A percentile compares a stretch with the other conserved stretches of the same genome.
Conservation (phyloP, 352 stramenopile species). For the Achlya hypogyna region DNA sequence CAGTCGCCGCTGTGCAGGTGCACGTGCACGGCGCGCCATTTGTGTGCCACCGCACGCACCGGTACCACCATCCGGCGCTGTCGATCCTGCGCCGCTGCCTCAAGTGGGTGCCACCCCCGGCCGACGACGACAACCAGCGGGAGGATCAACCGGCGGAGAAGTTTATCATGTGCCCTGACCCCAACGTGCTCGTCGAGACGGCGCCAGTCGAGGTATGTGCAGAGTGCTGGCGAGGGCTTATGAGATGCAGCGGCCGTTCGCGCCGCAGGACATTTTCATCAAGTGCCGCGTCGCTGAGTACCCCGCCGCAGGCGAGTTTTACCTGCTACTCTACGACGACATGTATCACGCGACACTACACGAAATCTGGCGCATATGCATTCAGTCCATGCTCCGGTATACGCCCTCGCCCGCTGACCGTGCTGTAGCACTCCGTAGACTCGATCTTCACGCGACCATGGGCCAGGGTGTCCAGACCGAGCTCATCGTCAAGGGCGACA, state of each 20-base stretch:
- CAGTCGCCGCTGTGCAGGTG: slow-evolving; percentile 83
- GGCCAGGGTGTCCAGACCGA: slow-evolving; percentile 80
- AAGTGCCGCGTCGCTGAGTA: slow-evolving; percentile 85
- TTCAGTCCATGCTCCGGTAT: slow-evolving; percentile 54
- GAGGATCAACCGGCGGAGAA: slow-evolving; percentile 22
- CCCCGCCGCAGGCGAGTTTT: slow-evolving; percentile 83
- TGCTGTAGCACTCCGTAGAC: not conserved
- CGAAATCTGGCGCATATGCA: slow-evolving; percentile 77
- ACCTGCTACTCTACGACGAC: slow-evolving; percentile 85
- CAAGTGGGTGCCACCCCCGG: slow-evolving; percentile 30
- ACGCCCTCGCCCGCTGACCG: not conserved
- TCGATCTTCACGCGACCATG: slow-evolving; percentile 82
- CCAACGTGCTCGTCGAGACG: slow-evolving; percentile 48
- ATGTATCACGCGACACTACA: slow-evolving; percentile 65
- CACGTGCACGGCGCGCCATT: slow-evolving; percentile 66
- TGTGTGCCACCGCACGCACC: slow-evolving; percentile 73
- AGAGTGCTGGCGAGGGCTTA: slow-evolving; percentile 7
- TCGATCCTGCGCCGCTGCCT: slow-evolving; percentile 48
- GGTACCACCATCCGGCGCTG: slow-evolving; percentile 44
- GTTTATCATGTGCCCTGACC: slow-evolving; percentile 60
- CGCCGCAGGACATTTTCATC: slow-evolving; percentile 51
- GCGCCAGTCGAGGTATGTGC: slow-evolving; percentile 13
- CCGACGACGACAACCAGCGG: slow-evolving; percentile 20
- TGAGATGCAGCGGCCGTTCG: slow-evolving; percentile 20
- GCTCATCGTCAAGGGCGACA: slow-evolving; percentile 85